Evolutionary conservation across 257 asterid genomes (phyloP).

Genomic region (Plantago major): DNA sequence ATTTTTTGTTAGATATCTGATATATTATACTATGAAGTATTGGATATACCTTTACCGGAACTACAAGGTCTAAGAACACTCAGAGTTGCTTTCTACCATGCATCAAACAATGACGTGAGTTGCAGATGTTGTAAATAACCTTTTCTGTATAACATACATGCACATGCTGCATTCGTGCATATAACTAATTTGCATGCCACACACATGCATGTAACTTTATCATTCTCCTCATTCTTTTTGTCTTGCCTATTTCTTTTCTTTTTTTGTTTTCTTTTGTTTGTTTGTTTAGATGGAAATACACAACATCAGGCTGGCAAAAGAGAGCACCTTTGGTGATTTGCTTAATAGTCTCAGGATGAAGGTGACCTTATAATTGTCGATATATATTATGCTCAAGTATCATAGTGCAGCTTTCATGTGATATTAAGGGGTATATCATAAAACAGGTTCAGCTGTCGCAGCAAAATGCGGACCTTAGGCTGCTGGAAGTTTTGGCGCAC

Average conservation of each 20-base stretch:
- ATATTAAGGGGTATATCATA: slow-evolving; percentile 11
- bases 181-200: neutral
- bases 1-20: slow-evolving; percentile 39
- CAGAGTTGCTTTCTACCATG: slow-evolving; percentile 50
- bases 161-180: no score
- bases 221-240: no score
- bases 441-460: slow-evolving; percentile 53
- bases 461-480: slow-evolving; percentile 56
- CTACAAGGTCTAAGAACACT: slow-evolving; percentile 52
- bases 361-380: slow-evolving; percentile 18
- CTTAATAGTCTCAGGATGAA: slow-evolving; percentile 44
- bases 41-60: slow-evolving; percentile 66
- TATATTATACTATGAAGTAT: slow-evolving; percentile 56
- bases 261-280: neutral
- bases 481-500: slow-evolving; percentile 60
- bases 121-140: slow-evolving; percentile 14
- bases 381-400: slow-evolving; percentile 9
- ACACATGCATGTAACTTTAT: neutral
- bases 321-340: slow-evolving; percentile 51
- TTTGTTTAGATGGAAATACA: slow-evolving; percentile 33
- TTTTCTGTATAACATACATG: slow-evolving; percentile 7
- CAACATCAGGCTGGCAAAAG: slow-evolving; percentile 45
- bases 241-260: no score
- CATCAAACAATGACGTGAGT: slow-evolving; percentile 44
- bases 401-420: slow-evolving; percentile 15